Evolutionary conservation across 2,329 filamentous ascomycete species (phyloP).

Genomic region (Ophiostoma ulmi): DNA sequence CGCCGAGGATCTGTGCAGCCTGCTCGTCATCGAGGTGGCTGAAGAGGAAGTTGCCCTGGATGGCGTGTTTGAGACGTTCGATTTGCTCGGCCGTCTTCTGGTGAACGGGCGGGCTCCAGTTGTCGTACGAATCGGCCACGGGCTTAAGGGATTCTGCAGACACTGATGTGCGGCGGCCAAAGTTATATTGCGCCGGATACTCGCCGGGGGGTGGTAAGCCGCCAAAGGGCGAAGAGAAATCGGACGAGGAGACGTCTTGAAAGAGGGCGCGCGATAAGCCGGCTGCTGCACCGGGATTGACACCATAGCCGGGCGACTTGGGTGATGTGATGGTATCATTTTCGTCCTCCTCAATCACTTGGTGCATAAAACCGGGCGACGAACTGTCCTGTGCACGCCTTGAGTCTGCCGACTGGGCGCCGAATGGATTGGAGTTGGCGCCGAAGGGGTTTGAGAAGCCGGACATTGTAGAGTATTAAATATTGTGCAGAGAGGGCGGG

Average conservation of each 20-base stretch:
- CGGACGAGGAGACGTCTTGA: conserved; percentile 13
- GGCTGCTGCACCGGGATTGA: neutral
- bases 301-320: conserved; percentile 46
- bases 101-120: conserved; percentile 83
- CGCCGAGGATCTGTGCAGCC: conserved; percentile 77
- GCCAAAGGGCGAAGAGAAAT: conserved; percentile 46
- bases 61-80: conserved; percentile 69
- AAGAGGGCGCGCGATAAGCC: conserved; percentile 19
- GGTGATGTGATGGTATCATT: conserved; percentile 65
- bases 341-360: conserved; percentile 78
- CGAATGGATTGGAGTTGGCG: conserved; percentile 68
- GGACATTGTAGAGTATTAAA: conserved; percentile 51
- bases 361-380: conserved; percentile 36
- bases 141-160: conserved; percentile 96
- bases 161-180: conserved; percentile 88
- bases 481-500: neutral
- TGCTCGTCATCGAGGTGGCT: conserved; percentile 93
- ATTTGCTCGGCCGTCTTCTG: conserved; percentile 80
- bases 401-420: conserved; percentile 41
- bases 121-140: conserved; percentile 73
- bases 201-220: conserved; percentile 54
- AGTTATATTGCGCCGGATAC: conserved; percentile 89
- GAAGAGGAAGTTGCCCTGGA: conserved; percentile 88
- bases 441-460: conserved; percentile 71
- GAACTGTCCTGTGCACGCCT: conserved; percentile 18